Conservation (phyloP, 2,329 filamentous ascomycete genomes). For the Didymella pinodella region DNA sequence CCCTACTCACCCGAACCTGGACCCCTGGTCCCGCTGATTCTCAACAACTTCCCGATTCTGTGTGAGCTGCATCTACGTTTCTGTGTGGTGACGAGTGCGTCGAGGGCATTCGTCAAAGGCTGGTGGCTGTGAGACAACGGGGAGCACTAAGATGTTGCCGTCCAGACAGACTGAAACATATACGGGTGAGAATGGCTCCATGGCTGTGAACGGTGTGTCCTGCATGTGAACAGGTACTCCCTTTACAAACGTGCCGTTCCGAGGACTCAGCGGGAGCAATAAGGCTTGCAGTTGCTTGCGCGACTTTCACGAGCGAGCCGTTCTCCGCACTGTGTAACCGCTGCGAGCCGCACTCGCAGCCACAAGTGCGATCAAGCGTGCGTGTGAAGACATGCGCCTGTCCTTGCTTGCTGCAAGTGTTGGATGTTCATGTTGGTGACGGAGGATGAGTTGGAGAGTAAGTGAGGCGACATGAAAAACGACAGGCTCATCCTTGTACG, state of each 20-base stretch:
- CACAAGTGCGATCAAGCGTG: conserved; percentile 8
- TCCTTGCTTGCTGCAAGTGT: conserved; percentile 15
- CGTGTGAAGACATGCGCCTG: conserved; percentile 4
- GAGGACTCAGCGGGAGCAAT: conserved; percentile 22
- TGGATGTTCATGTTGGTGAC: conserved; percentile 1
- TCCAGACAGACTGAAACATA: conserved; percentile 13
- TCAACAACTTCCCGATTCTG: conserved; percentile 30
- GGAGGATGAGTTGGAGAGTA: not conserved
- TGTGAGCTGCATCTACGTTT: conserved; percentile 22
- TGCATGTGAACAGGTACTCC: conserved; percentile 18
- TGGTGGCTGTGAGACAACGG: conserved; percentile 3
- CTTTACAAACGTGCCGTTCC: conserved; percentile 19
- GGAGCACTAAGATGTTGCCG: conserved; percentile 5
- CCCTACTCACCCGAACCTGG: conserved; percentile 12
- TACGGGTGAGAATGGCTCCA: conserved; percentile 2
- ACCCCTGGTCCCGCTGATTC: conserved; percentile 21
- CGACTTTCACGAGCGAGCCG: conserved; percentile 37
- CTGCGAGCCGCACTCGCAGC: conserved; percentile 5
- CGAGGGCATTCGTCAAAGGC: not conserved
- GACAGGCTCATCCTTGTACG: conserved; percentile 13
- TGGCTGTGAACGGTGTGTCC: conserved; percentile 17
- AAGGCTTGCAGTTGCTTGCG: conserved; percentile 28
- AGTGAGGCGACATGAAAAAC: not conserved
- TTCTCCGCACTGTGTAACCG: conserved; percentile 21
- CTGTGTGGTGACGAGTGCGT: conserved; percentile 8